These are phyloP conservation scores for Zizania latifolia DNA, from an alignment of 176 grass and related monocot genomes.

Conservation along the genomic window DNA sequence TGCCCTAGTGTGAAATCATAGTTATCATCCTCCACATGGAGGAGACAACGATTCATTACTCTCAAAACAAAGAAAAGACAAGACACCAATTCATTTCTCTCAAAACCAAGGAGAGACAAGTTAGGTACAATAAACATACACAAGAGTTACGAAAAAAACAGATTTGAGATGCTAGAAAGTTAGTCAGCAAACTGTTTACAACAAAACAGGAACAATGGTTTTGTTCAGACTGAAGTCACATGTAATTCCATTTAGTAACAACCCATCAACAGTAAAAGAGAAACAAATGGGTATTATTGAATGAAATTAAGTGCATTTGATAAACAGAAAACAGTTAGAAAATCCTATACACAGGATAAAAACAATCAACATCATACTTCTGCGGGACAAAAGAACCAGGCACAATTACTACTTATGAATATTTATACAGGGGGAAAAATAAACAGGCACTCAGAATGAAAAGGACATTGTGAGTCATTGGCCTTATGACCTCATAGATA, in stretches of 20 bases:
- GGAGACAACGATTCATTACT: not conserved
- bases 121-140: too few species aligned
- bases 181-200: not conserved
- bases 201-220: not conserved
- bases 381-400: not conserved
- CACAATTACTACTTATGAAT: not conserved
- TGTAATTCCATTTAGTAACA: not conserved
- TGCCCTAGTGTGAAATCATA: not conserved
- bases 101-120: too few species aligned
- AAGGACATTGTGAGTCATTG: constrained; percentile 48
- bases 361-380: not conserved
- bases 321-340: not conserved
- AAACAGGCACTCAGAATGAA: constrained; percentile 60
- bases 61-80: not conserved
- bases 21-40: not conserved
- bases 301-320: too few species aligned
- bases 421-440: too few species aligned
- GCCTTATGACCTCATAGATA: constrained; percentile 38
- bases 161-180: not conserved
- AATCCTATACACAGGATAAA: not conserved
- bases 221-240: not conserved
- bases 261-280: too few species aligned
- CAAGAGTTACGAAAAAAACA: too few species aligned
- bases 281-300: too few species aligned
- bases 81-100: too few species aligned